A percentile compares a stretch with the other conserved stretches of the same genome.
Evolutionary conservation across 139 green algal genomes (phyloP).

Genomic region (Coelastrella sp.): DNA sequence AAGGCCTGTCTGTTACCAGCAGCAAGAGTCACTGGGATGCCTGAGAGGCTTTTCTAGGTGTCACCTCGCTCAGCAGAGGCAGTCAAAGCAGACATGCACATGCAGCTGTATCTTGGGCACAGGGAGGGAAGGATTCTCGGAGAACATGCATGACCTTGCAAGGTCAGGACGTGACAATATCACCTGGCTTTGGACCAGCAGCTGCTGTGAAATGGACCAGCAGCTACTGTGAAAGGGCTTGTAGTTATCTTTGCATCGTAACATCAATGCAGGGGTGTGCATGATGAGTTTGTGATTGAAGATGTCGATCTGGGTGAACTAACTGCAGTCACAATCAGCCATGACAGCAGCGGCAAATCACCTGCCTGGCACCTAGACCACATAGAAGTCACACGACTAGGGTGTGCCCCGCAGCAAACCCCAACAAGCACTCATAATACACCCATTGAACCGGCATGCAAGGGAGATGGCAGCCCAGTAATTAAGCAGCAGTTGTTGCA

Average conservation of each 20-base stretch:
- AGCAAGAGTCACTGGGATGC: too few species aligned
- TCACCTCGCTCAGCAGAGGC: too few species aligned
- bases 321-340: constrained; percentile 37
- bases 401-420: not conserved
- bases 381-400: constrained; percentile 18
- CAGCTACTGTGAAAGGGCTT: too few species aligned
- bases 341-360: constrained; percentile 43
- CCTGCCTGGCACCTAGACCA: constrained; percentile 41
- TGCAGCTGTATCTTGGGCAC: too few species aligned
- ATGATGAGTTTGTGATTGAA: constrained; percentile 33
- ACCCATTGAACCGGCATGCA: not conserved
- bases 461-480: not conserved
- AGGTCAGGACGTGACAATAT: too few species aligned
- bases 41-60: too few species aligned
- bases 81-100: too few species aligned
- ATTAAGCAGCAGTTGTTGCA: not conserved
- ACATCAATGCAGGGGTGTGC: not conserved
- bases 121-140: too few species aligned
- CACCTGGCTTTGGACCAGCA: too few species aligned
- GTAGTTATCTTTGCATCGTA: not conserved
- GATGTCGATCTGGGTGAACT: constrained; percentile 32
- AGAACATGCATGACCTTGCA: too few species aligned
- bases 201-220: too few species aligned
- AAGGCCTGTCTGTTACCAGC: too few species aligned
- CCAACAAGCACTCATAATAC: not conserved